These are phyloP conservation scores for Euphorbia peplus DNA, from an alignment of 345 rosid genomes.

Conservation along the genomic window DNA sequence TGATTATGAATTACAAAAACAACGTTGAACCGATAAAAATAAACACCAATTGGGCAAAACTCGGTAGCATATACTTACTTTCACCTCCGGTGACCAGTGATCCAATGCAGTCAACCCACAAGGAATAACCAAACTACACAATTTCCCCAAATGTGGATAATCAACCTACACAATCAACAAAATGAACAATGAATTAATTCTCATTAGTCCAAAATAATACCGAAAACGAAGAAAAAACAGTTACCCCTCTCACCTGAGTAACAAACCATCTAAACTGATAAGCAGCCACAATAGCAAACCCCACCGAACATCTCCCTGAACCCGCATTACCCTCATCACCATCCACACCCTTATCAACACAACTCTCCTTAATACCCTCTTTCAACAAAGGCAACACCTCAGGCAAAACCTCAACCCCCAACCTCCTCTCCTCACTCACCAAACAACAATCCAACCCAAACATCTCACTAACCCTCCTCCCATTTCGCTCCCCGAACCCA, in stretches of 20 bases:
- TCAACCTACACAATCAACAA: conserved; percentile 43
- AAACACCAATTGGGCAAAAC: neutral
- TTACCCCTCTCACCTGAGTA: conserved; percentile 48
- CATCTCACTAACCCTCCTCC: conserved; percentile 25
- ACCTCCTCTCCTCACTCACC: conserved; percentile 24
- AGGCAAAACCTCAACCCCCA: conserved; percentile 54
- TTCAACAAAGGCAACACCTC: conserved; percentile 55
- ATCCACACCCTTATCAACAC: conserved; percentile 50
- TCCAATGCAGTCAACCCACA: conserved; percentile 87
- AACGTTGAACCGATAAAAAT: neutral
- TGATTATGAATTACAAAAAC: neutral
- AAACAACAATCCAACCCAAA: conserved; percentile 17
- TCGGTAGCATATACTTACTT: conserved; percentile 45
- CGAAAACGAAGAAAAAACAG: neutral
- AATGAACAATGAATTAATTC: neutral
- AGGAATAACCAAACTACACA: conserved; percentile 73
- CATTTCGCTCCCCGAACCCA: conserved; percentile 23
- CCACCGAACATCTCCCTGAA: conserved; percentile 67
- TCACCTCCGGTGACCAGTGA: conserved; percentile 89
- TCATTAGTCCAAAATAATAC: neutral
- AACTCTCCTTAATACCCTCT: conserved; percentile 60
- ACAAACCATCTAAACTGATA: conserved; percentile 85
- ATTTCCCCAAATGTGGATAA: conserved; percentile 49
- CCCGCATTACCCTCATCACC: conserved; percentile 53
- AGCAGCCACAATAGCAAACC: conserved; percentile 59